Percentiles rank a stretch among this genome's conserved stretches.
These are phyloP conservation scores for Carex cristatella DNA, from an alignment of 176 grass and related monocot species.

Conservation along the genomic window DNA sequence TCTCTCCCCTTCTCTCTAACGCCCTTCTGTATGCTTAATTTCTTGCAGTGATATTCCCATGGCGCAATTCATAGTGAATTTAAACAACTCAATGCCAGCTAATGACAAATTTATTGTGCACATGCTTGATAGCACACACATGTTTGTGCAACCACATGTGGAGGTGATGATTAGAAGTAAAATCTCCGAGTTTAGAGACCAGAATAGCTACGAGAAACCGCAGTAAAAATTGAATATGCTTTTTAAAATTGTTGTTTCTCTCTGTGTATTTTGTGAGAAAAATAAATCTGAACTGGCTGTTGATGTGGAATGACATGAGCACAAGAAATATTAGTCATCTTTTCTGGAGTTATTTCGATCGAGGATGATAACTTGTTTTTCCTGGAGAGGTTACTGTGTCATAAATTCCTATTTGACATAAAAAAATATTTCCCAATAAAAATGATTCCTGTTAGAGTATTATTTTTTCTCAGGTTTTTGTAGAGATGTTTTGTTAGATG, in stretches of 20 bases:
- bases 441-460: too few species aligned
- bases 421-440: neutral
- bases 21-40: neutral
- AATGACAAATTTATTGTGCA: conserved; percentile 84
- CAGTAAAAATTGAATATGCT: neutral
- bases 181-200: conserved; percentile 77
- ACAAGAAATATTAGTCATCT: neutral
- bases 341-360: neutral
- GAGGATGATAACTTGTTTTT: neutral
- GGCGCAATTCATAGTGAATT: conserved; percentile 81
- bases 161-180: conserved; percentile 60
- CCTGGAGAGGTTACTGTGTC: neutral
- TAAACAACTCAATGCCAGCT: conserved; percentile 65
- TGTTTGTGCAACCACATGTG: conserved; percentile 84
- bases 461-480: too few species aligned
- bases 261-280: neutral
- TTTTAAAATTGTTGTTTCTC: neutral
- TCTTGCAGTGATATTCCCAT: conserved; percentile 61
- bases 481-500: too few species aligned
- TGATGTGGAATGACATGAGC: neutral
- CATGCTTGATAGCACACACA: conserved; percentile 67
- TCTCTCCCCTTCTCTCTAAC: neutral
- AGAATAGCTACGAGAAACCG: conserved; percentile 86
- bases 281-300: neutral
- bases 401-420: neutral